Evolutionary conservation across 441 rosid species (phyloP), one percentile per base, ranked within the genome.

Genomic region (Populus hybrid): DNA sequence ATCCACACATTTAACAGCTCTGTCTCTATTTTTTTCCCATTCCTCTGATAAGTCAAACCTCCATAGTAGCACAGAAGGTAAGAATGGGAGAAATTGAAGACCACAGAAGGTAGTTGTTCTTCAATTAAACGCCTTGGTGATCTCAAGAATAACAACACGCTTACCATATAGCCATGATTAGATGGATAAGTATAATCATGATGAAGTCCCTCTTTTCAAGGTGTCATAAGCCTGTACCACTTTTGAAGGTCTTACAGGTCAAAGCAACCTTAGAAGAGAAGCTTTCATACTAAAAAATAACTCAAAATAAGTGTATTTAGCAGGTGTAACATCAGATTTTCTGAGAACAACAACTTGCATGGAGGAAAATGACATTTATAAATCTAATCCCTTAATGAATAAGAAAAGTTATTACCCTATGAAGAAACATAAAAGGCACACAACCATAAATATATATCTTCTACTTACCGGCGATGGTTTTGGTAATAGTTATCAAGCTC

Each of bases 401-500:
- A 73, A 35, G 20, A 31, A n/a, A 73, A 33, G 53, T 11, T 6
- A 59, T 67, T 14, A 4, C 2, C 33, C 3, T 31, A n/a, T 20
- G 24, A 56, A 18, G 7, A 36, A 9, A 11, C n/a, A 16, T 10
- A 74, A 3, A 64, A 38, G 7, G 6, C 2, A 1, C 7, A 59
- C 36, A 36, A 16, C 28, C 20, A 20, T 23, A 11, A 11, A 33
- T 33, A 61, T 3, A 35, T n/a, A 20, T 72, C 26, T 16, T 65
- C 8, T 56, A 78, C 76, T 73, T 80, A 95, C 98, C 97, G 86
- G 56, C 99, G 93, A 80, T 95, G 99, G 84, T 95, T 95, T 83
- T 94, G 99, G 76, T 94, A 92, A 85, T 92, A 93, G 80, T 95
- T 95, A 66, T 92, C 97, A 18, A 95, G 97, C 85, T 95, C 93